Percentiles rank a stretch among this genome's conserved stretches.
Conservation (phyloP, 2,329 filamentous ascomycete genomes). For the Arthrobotrys entomopaga region DNA sequence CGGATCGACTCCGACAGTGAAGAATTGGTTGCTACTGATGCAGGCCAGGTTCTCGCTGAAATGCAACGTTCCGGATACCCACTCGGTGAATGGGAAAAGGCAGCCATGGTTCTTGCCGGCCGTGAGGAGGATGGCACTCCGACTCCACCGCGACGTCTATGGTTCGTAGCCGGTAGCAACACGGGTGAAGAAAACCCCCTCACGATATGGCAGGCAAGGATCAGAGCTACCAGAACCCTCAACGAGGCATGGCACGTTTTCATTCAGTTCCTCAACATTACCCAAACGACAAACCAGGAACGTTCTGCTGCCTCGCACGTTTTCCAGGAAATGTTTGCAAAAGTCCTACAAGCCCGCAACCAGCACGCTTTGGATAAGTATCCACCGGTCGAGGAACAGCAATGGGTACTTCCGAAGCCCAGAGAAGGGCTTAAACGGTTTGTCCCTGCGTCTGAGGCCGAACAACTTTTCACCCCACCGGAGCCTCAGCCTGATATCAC, state of each 20-base stretch:
- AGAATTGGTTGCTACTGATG: conserved; percentile 40
- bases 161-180: conserved; percentile 37
- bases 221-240: conserved; percentile 58
- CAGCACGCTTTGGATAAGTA: conserved; percentile 29
- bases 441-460: conserved; percentile 23
- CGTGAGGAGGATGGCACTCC: conserved; percentile 56
- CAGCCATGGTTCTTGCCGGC: conserved; percentile 57
- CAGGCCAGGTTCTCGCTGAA: conserved; percentile 54
- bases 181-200: conserved; percentile 20
- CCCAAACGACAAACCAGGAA: background rate
- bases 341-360: conserved; percentile 54
- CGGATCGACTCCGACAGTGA: conserved; percentile 33
- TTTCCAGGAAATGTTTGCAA: conserved; percentile 57
- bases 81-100: conserved; percentile 55
- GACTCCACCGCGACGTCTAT: conserved; percentile 57
- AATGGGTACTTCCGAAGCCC: background rate
- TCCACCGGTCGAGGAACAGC: background rate
- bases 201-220: conserved; percentile 43
- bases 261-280: conserved; percentile 34
- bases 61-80: conserved; percentile 58
- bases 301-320: conserved; percentile 29
- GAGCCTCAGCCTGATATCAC: conserved; percentile 29
- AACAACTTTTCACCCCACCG: conserved; percentile 27
- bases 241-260: conserved; percentile 59
- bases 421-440: conserved; percentile 20